A percentile compares a stretch with the other conserved stretches of the same genome.
These are phyloP conservation scores for Neckera pumila DNA, from an alignment of 225 moss, liverwort and hornwort species.

Conservation along the genomic window DNA sequence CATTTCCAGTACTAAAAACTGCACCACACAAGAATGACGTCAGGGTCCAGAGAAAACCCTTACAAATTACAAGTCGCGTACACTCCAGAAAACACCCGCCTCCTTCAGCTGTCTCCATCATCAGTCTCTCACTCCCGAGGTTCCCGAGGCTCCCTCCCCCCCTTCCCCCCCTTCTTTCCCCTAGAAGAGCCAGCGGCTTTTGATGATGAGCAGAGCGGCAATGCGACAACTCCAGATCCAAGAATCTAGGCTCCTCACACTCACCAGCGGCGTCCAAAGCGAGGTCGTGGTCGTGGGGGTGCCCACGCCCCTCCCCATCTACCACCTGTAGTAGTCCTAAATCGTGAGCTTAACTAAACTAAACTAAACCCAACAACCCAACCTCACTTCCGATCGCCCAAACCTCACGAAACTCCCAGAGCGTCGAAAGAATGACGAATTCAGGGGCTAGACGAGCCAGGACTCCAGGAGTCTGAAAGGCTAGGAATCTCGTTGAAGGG, in stretches of 20 bases:
- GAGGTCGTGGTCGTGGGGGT: not conserved
- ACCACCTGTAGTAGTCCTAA: not conserved
- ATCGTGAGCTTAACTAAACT: not conserved
- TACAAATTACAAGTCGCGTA: not conserved
- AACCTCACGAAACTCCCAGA: not conserved
- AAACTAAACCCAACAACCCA: not conserved
- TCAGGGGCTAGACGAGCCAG: not conserved
- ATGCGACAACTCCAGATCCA: conserved; percentile 57
- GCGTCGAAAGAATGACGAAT: not conserved
- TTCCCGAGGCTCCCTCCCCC: not conserved
- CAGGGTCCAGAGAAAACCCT: not conserved
- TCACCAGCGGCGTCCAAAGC: conserved; percentile 7
- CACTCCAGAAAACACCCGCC: not conserved
- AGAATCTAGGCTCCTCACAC: conserved; percentile 33
- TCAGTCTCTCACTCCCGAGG: not conserved
- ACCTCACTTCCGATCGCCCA: not conserved
- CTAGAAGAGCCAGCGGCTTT: conserved; percentile 42
- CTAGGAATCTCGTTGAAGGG: not conserved
- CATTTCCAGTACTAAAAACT: not conserved
- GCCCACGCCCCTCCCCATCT: conserved; percentile 23
- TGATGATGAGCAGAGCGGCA: conserved; percentile 36
- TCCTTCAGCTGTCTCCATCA: not conserved
- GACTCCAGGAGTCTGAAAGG: not conserved
- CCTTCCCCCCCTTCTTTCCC: not conserved
- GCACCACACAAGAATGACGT: not conserved